Conservation (phyloP, 306 rosid genomes). For the Prunus fruticosa region DNA sequence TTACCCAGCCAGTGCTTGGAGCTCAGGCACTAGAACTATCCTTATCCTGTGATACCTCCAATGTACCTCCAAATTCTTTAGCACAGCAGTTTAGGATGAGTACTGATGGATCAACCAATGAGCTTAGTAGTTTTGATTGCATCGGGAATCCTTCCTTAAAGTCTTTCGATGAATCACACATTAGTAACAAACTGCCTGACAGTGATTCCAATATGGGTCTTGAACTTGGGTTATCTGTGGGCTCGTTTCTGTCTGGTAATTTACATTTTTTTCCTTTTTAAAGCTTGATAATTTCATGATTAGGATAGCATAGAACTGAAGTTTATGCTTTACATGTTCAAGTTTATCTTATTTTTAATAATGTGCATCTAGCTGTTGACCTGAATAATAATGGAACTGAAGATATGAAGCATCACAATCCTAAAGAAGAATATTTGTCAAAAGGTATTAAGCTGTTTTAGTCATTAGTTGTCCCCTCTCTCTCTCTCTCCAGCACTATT, state of each 20-base stretch:
- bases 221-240: conserved; percentile 73
- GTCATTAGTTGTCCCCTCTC: conserved; percentile 12
- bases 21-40: conserved; percentile 59
- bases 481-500: background rate
- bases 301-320: conserved; percentile 9
- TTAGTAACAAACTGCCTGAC: conserved; percentile 36
- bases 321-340: background rate
- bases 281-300: conserved; percentile 12
- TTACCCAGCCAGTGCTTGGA: conserved; percentile 34
- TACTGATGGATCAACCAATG: conserved; percentile 38
- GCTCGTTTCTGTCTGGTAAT: conserved; percentile 65
- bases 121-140: conserved; percentile 39
- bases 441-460: conserved; percentile 43
- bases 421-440: conserved; percentile 29
- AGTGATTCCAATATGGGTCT: conserved; percentile 58
- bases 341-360: conserved; percentile 28
- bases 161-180: conserved; percentile 37
- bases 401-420: conserved; percentile 31
- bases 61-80: conserved; percentile 47
- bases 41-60: conserved; percentile 44
- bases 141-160: conserved; percentile 15
- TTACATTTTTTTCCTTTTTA: conserved; percentile 2
- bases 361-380: conserved; percentile 45
- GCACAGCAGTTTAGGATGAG: conserved; percentile 35
- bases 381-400: conserved; percentile 36